Base-by-base conservation (phyloP, 2,329 filamentous ascomycete genomes). In the Penicillium sp. region DNA sequence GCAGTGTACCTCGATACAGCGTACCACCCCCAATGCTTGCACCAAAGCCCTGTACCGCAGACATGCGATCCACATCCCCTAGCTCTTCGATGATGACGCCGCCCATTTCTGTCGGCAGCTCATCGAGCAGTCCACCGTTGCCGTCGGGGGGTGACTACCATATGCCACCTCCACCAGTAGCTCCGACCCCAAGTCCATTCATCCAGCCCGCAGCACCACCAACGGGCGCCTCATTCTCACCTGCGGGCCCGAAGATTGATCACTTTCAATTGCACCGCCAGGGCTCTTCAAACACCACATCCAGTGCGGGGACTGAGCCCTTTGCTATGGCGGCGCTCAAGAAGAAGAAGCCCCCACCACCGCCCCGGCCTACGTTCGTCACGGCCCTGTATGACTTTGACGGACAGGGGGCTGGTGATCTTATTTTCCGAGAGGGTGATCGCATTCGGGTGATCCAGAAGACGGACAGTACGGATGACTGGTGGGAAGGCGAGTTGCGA, bases 401-500 rank as follows among this genome's bases (percentile, higher is more conserved):
- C 1, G 90, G 89, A 0, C 87, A 93, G 70, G 85, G 84, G 6
- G 75, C 79, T 1, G 90, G 89, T 0, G 92, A 96, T 73, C 73
- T 96, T 55, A 83, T 83, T 2, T 96, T 96, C 72, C 81, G 82
- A 33, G 89, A 93, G 74, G 92, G 91, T 1, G 92, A 95, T 70
- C 82, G 84, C 53, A 96, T 96, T 68, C 85, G 83, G 49, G 88
- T 96, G 3, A 72, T 93, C 35, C 91, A 91, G 79, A 92, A 89
- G 79, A 95, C 92, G 2, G 84, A 86, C 6, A 92, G 88, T 63
- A 89, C 87, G 25, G 89, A 95, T 76, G 92, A 95, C 73, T 96
- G 92, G 91, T 96, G 92, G 92, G 85, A 91, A 63, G 92, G 92
- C 13, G 91, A 95, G 75, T 65, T 93, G 14, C 81, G 81, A 43